Percentiles rank a stretch among this genome's conserved stretches.
Evolutionary conservation across 768 basidiomycete genomes (phyloP).

Genomic region (Podaxis carcinomalis): DNA sequence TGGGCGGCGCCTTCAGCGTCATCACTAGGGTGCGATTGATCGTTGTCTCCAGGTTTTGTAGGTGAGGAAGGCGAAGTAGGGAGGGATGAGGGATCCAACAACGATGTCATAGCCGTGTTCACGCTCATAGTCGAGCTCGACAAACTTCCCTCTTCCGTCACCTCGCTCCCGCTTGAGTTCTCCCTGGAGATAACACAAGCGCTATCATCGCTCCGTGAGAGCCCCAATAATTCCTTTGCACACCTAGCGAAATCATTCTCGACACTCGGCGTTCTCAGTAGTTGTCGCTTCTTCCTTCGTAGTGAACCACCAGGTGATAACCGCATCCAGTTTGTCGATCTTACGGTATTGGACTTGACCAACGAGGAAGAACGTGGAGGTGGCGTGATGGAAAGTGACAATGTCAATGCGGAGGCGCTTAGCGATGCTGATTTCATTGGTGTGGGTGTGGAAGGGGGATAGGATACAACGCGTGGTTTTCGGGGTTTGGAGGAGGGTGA

Average conservation of each 20-base stretch:
- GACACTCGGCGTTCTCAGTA: conserved; percentile 33
- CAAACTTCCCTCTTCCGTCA: conserved; percentile 2
- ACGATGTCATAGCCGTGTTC: conserved; percentile 11
- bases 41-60: conserved; percentile 1
- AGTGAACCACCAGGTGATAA: conserved; percentile 19
- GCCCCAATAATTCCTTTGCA: conserved; percentile 14
- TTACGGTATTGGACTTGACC: not conserved
- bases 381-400: not conserved
- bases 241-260: conserved; percentile 29
- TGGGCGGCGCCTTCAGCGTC: not conserved
- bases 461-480: conserved; percentile 10
- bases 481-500: not conserved
- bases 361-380: conserved; percentile 1
- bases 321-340: not conserved
- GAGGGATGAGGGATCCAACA: conserved; percentile 14
- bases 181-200: conserved; percentile 12
- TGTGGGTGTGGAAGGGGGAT: conserved; percentile 6
- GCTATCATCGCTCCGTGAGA: conserved; percentile 12
- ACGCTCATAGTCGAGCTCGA: not conserved
- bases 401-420: not conserved
- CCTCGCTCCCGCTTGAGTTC: conserved; percentile 2
- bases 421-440: not conserved
- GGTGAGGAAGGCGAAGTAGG: conserved; percentile 15
- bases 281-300: conserved; percentile 23
- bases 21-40: not conserved